These are phyloP conservation scores for Phytopythium litorale DNA, from an alignment of 352 stramenopile species.

Conservation along the genomic window DNA sequence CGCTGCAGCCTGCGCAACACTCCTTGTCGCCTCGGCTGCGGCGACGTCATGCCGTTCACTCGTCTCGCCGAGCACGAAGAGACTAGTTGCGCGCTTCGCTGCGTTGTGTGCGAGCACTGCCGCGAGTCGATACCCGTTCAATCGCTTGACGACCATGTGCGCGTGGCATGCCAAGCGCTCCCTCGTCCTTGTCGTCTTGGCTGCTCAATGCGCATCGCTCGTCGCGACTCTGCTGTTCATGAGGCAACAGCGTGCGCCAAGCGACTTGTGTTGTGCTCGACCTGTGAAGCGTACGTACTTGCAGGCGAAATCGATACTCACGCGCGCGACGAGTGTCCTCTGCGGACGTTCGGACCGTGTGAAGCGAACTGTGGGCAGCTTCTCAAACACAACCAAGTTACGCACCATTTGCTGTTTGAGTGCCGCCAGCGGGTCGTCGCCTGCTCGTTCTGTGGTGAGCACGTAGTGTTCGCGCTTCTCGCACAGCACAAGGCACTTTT, in stretches of 20 bases:
- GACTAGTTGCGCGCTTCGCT: conserved; percentile 31
- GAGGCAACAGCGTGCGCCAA: conserved; percentile 52
- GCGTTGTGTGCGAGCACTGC: conserved; percentile 54
- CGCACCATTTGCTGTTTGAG: conserved; percentile 52
- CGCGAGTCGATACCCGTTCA: conserved; percentile 23
- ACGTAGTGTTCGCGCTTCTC: conserved; percentile 29
- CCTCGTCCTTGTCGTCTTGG: conserved; percentile 52
- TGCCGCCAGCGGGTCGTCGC: conserved; percentile 42
- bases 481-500: conserved; percentile 38
- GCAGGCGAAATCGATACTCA: conserved; percentile 41
- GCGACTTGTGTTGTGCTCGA: conserved; percentile 45
- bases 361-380: conserved; percentile 35
- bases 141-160: conserved; percentile 30
- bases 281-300: conserved; percentile 46
- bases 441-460: conserved; percentile 46
- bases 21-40: conserved; percentile 55
- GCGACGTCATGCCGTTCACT: conserved; percentile 36
- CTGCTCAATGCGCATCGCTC: conserved; percentile 26
- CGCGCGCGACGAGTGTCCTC: conserved; percentile 37
- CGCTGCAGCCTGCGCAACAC: conserved; percentile 63
- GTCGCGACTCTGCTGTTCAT: conserved; percentile 20
- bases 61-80: conserved; percentile 54
- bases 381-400: conserved; percentile 47
- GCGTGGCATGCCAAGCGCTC: conserved; percentile 25
- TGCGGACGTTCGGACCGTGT: conserved; percentile 47